Evolutionary conservation across 441 rosid species (phyloP), one percentile per base, ranked within the genome.

Genomic region (Syzygium syzygioides): DNA sequence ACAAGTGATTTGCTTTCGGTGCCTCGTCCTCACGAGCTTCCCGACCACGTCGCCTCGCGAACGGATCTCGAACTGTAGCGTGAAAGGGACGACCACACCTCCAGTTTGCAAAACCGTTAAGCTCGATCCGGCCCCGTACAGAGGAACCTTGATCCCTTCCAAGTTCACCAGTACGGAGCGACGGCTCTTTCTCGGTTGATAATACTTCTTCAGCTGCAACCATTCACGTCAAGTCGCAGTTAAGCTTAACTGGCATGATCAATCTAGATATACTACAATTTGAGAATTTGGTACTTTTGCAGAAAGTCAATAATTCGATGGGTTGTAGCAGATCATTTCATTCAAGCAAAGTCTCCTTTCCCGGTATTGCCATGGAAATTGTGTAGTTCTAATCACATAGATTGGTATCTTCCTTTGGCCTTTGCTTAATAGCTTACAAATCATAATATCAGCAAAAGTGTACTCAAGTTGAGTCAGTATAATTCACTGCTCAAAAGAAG

Each of bases 111-210:
- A 90, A 25, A 90, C 93, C 6, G 91, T 88, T n/a, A 97, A 89
- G 89, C 91, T 85, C 53, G 97, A 96, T 90, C 98, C 99, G 1
- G 99, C 99, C 86, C 99, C 99, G 60, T 97, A 98, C 25, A 98
- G 88, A 30, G 99, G 99, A 89, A 98, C 97, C 93, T 95, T 96
- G 8, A 89, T 89, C 5, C 99, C 97, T 88, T 94, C 90, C 86
- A 98, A 90, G 64, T 90, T 91, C 85, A 97, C 96, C 30, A 94
- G 88, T 85, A 95, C 95, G 3, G 90, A 91, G 85, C 98, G 91
- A 55, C 86, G 93, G 68, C 99, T 97, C 95, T 98, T 98, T 90
- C 97, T 94, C 7, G 98, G 98, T 79, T 96, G 99, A 89, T 95
- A 97, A 90, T 97, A 92, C 89, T 95, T 95, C 94, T 97, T 96